These are phyloP conservation scores for Omphalotus guepiniiformis DNA, from an alignment of 768 basidiomycete genomes.

Conservation along the genomic window DNA sequence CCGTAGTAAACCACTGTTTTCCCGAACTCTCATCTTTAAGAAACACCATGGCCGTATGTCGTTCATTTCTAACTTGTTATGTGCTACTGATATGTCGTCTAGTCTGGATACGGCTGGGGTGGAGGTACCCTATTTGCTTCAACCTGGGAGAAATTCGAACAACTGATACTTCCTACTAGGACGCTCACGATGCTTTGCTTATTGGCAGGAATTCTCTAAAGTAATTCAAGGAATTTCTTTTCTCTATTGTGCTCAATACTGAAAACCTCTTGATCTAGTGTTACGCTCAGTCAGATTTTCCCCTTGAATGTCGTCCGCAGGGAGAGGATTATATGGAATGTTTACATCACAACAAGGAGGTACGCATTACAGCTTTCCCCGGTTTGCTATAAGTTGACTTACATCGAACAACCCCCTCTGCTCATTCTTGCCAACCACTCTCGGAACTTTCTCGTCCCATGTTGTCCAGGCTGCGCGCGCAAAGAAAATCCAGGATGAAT, in stretches of 20 bases:
- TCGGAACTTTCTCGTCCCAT: background rate
- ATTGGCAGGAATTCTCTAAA: constrained; percentile 89
- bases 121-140: constrained; percentile 29
- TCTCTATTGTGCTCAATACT: background rate
- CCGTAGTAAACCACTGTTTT: too few species aligned
- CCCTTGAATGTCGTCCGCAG: constrained; percentile 63
- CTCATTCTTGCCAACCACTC: too few species aligned
- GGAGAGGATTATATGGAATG: constrained; percentile 91
- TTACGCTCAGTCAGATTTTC: constrained; percentile 76
- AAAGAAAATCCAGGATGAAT: constrained; percentile 66
- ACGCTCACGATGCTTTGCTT: constrained; percentile 80
- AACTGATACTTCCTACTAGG: constrained; percentile 37
- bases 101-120: constrained; percentile 66
- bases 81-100: background rate
- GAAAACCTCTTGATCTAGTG: constrained; percentile 46
- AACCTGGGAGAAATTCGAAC: background rate
- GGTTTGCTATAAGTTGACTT: background rate
- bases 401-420: background rate
- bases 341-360: constrained; percentile 86
- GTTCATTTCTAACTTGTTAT: background rate
- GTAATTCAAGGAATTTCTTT: constrained; percentile 36
- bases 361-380: constrained; percentile 28
- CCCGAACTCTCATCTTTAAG: too few species aligned
- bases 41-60: constrained; percentile 3
- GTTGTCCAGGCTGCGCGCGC: constrained; percentile 51